Conservation (phyloP, 805 yeast genomes). For the Yarrowia sp. region DNA sequence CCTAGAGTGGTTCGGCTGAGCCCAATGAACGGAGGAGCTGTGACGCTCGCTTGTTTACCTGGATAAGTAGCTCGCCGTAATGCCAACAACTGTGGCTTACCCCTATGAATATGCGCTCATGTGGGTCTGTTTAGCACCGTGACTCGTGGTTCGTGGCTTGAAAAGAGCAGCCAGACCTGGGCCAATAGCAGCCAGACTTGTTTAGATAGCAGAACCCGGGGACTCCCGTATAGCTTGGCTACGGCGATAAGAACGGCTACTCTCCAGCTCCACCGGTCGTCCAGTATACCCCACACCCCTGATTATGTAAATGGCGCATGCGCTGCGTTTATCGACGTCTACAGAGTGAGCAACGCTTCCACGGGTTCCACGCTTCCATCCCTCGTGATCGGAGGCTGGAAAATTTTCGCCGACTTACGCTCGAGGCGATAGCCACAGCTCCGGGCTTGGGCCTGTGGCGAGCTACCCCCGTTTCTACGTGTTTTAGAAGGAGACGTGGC, state of each 20-base stretch:
- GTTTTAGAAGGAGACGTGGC: not conserved
- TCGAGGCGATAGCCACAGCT: not conserved
- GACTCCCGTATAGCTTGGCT: too few species aligned
- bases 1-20: too few species aligned
- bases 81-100: not conserved
- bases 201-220: not conserved
- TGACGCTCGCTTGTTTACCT: too few species aligned
- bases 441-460: too few species aligned
- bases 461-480: not conserved
- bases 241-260: too few species aligned
- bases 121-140: not conserved
- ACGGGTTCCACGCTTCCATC: not conserved
- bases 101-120: not conserved
- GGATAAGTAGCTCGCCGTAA: too few species aligned
- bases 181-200: not conserved
- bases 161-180: not conserved
- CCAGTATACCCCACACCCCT: constrained; percentile 5
- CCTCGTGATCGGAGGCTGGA: not conserved
- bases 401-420: not conserved
- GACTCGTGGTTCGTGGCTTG: constrained; percentile 23
- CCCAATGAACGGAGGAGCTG: too few species aligned
- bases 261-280: not conserved
- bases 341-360: too few species aligned
- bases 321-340: not conserved
- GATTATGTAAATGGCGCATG: not conserved